Percentiles rank a stretch among this genome's conserved stretches.
phyloP scores from a whole-genome alignment of 2,329 filamentous ascomycete genomes.

The Davidsoniella australis region DNA sequence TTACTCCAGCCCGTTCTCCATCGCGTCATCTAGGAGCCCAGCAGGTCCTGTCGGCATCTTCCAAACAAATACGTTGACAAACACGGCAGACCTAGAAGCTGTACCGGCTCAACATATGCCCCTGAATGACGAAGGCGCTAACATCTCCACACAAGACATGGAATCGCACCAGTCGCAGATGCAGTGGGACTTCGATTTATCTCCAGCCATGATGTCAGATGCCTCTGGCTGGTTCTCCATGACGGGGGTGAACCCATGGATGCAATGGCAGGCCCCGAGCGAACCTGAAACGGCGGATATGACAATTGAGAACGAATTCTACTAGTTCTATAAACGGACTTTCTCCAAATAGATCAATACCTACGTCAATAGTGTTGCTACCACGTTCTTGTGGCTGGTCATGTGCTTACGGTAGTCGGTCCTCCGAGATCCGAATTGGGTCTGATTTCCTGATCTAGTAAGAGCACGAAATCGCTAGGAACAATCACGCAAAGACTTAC shows the following conservation, averaged over 20 bases:
- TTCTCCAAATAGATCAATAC: too few relatives aligned
- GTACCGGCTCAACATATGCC: neutral
- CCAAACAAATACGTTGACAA: too few relatives aligned
- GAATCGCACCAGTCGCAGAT: neutral
- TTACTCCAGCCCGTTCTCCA: neutral
- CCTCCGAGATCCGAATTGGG: conserved; percentile 2
- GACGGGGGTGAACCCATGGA: neutral
- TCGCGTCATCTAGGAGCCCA: too few relatives aligned
- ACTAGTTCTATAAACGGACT: neutral
- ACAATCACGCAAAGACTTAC: too few relatives aligned
- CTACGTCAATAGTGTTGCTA: too few relatives aligned
- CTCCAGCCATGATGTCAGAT: too few relatives aligned
- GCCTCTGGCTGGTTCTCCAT: neutral
- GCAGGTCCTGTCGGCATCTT: too few relatives aligned
- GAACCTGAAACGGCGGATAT: neutral
- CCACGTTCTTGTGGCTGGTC: too few relatives aligned
- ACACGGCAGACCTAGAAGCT: too few relatives aligned
- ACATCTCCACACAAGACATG: neutral
- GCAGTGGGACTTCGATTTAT: too few relatives aligned
- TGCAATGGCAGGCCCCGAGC: neutral
- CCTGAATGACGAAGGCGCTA: neutral
- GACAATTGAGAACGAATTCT: neutral
- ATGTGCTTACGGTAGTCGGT: neutral
- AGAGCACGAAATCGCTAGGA: conserved; percentile 12
- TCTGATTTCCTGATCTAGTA: too few relatives aligned